These are phyloP conservation scores for Mycena galopus DNA, from an alignment of 768 basidiomycete species.

Conservation along the genomic window DNA sequence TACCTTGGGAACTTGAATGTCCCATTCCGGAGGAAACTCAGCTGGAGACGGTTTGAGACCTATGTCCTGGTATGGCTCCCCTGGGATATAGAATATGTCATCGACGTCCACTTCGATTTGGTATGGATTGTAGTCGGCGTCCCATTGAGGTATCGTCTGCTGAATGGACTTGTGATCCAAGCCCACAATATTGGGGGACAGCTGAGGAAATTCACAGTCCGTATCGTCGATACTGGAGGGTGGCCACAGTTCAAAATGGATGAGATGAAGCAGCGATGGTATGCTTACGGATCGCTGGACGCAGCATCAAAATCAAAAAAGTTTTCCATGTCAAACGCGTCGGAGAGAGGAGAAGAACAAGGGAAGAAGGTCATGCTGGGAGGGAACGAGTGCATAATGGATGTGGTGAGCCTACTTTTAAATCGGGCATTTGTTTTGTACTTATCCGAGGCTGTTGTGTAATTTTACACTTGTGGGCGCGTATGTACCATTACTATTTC, in stretches of 20 bases:
- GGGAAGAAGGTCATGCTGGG: conserved; percentile 10
- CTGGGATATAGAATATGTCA: not conserved
- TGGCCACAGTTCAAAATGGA: not conserved
- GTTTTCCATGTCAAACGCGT: conserved; percentile 3
- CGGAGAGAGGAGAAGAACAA: not conserved
- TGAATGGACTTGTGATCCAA: not conserved
- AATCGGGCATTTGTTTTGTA: conserved; percentile 25
- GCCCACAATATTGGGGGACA: not conserved
- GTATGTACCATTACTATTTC: conserved; percentile 9
- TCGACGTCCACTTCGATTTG: conserved; percentile 2
- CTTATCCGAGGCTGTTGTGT: conserved; percentile 3
- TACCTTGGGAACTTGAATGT: too few species aligned
- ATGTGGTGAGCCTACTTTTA: conserved; percentile 2
- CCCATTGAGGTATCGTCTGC: not conserved
- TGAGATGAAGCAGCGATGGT: not conserved
- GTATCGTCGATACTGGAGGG: not conserved
- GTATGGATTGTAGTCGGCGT: not conserved
- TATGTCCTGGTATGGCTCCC: not conserved
- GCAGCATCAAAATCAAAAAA: conserved; percentile 30
- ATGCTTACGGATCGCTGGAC: conserved; percentile 23
- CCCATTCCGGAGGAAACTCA: too few species aligned
- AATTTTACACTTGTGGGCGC: conserved; percentile 31
- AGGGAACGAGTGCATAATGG: not conserved
- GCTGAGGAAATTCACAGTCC: not conserved
- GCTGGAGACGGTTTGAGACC: not conserved